Evolutionary conservation across 192 early-diverging fungal genomes (phyloP).

Genomic region (Mortierella antarctica): DNA sequence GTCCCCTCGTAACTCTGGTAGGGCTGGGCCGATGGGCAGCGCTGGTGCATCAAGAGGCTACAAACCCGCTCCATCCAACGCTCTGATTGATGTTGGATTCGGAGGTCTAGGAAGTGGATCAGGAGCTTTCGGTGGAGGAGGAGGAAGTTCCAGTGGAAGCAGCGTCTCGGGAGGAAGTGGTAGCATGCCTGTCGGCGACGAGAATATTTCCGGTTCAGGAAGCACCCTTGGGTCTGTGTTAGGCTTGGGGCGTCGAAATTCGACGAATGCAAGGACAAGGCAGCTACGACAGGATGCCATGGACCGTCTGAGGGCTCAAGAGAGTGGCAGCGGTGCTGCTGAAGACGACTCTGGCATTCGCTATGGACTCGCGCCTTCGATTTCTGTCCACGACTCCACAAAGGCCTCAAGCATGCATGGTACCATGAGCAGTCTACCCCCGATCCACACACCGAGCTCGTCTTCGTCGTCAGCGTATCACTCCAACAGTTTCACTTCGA

Average conservation of each 20-base stretch:
- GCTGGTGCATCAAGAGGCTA: not conserved
- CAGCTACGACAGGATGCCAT: constrained; percentile 31
- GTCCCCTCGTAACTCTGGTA: too few species aligned
- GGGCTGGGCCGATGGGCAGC: not conserved
- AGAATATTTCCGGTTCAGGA: constrained; percentile 2
- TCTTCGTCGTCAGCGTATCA: constrained; percentile 1
- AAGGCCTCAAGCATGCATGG: not conserved
- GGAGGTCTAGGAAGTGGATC: too few species aligned
- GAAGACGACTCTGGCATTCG: not conserved
- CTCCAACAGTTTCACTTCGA: too few species aligned
- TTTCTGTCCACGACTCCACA: not conserved
- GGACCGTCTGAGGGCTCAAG: constrained; percentile 15
- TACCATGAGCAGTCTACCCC: constrained; percentile 9
- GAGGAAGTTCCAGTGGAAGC: too few species aligned
- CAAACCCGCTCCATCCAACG: too few species aligned
- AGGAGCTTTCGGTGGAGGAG: too few species aligned
- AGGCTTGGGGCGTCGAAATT: constrained; percentile 20
- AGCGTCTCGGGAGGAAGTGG: too few species aligned
- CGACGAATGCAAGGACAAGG: constrained; percentile 23
- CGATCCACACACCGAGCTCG: constrained; percentile 13
- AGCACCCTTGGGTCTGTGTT: constrained; percentile 11
- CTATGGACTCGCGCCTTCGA: not conserved
- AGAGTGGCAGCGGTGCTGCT: not conserved
- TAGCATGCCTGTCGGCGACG: not conserved
- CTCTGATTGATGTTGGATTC: too few species aligned